phyloP scores from a whole-genome alignment of 2,329 filamentous ascomycete species.

The Colletotrichum sp. region DNA sequence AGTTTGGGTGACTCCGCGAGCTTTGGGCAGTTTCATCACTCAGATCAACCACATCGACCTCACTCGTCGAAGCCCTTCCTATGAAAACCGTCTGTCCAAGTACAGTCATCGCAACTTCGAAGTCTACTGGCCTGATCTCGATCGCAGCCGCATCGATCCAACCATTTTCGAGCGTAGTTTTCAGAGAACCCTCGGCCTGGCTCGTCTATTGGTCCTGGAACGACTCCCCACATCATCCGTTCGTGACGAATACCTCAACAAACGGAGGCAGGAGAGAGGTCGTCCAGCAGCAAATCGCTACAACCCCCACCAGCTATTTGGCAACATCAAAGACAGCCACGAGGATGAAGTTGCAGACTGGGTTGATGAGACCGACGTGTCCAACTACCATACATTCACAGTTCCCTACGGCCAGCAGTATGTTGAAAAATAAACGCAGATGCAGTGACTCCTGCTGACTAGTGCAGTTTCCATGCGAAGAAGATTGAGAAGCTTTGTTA shows the following conservation, averaged over 20 bases:
- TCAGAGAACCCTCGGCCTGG: slow-evolving; percentile 75
- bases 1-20: slow-evolving; percentile 80
- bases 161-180: slow-evolving; percentile 89
- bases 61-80: slow-evolving; percentile 80
- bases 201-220: slow-evolving; percentile 80
- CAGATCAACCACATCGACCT: slow-evolving; percentile 84
- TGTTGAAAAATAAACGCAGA: neutral
- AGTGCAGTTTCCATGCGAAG: slow-evolving; percentile 58
- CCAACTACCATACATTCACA: slow-evolving; percentile 80
- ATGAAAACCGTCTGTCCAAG: slow-evolving; percentile 86
- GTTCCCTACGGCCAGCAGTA: slow-evolving; percentile 67
- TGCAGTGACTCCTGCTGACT: neutral
- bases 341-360: slow-evolving; percentile 87
- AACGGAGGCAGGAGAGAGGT: slow-evolving; percentile 74
- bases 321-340: slow-evolving; percentile 78
- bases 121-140: slow-evolving; percentile 77
- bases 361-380: slow-evolving; percentile 77
- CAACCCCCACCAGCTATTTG: slow-evolving; percentile 48
- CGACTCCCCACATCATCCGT: slow-evolving; percentile 73
- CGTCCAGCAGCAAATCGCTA: slow-evolving; percentile 61
- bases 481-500: slow-evolving; percentile 85
- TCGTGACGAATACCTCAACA: slow-evolving; percentile 72
- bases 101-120: slow-evolving; percentile 87
- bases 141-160: slow-evolving; percentile 79
- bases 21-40: slow-evolving; percentile 79